Conservation (phyloP, 2,329 filamentous ascomycete species). For the Orbilia oligospora region DNA sequence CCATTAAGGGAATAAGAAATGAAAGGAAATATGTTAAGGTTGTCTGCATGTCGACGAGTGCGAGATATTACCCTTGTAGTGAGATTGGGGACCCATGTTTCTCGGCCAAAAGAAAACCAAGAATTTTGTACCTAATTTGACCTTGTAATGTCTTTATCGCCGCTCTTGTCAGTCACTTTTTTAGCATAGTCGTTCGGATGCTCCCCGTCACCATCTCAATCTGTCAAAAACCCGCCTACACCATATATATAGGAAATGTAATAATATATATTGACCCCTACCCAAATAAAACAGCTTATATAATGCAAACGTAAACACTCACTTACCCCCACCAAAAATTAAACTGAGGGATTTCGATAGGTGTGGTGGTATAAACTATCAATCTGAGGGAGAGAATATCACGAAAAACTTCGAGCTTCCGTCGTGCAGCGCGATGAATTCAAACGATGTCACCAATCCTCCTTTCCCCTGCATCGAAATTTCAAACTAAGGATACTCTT, state of each 20-base stretch:
- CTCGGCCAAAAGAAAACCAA: constrained; percentile 15
- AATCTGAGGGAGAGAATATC: background rate
- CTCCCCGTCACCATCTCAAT: constrained; percentile 1
- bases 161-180: constrained; percentile 7
- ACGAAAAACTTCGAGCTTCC: background rate
- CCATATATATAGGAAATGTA: constrained; percentile 28
- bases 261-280: constrained; percentile 20
- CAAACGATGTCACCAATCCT: background rate
- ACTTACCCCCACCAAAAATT: background rate
- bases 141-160: constrained; percentile 22
- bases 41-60: constrained; percentile 12
- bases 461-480: constrained; percentile 22
- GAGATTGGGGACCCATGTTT: constrained; percentile 12
- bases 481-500: constrained; percentile 4
- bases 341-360: constrained; percentile 17
- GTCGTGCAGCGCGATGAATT: background rate
- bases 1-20: constrained; percentile 34
- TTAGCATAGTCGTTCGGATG: constrained; percentile 5
- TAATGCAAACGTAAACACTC: constrained; percentile 23
- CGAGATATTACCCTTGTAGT: constrained; percentile 29
- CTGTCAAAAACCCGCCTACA: constrained; percentile 4
- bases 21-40: constrained; percentile 10
- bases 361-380: background rate
- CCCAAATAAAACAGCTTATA: constrained; percentile 24
- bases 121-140: constrained; percentile 18